Base-by-base conservation (phyloP, 179 eudicot species). In the Pouteria campechiana region DNA sequence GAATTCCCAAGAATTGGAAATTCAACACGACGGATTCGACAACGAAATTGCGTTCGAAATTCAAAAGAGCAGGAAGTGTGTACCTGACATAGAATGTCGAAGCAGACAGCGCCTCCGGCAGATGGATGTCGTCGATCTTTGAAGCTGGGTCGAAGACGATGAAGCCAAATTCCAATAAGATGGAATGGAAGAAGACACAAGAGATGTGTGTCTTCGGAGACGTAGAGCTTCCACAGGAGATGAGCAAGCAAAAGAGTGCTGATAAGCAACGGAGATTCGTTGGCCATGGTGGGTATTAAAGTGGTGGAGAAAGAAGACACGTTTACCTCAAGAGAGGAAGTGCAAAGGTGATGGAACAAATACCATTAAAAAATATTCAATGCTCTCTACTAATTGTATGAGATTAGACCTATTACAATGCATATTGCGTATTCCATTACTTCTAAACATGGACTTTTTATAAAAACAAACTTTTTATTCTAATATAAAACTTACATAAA, bases 151-250 rank as follows among this genome's bases (percentile, higher is more conserved):
- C 76, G 52, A 57, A 74, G 1, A 61, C 72, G 12, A 81, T 79
- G 46, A 90, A 86, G 3, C 98, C 98, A 32, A 90, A 72, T 53
- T 86, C 95, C 29, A 72, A 19, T n/a, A 90, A 28, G 55, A 79
- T 87, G 33, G 98, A 93, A 58, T 86, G 98, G 0, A 90, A 66
- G 62, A 60, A 70, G 83, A 67, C 76, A 64, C 34, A 55, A 60
- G 14, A 79, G 75, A 32, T 47, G 59, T 15, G 52, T 61, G 50
- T 73, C 78, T 63, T 86, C 94, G 60, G 79, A 74, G 38, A 32
- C 43, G 35, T 72, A 79, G 16, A 86, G 82, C 56, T 79, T 86
- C 81, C 79, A 79, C 44, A 86, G 37, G 50, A 90, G 79, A 52
- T 66, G 57, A 4, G 98, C 95, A 19, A 82, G 95, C 1, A 81